Conservation (phyloP, 331 rosid species). For the Cydonia oblonga region DNA sequence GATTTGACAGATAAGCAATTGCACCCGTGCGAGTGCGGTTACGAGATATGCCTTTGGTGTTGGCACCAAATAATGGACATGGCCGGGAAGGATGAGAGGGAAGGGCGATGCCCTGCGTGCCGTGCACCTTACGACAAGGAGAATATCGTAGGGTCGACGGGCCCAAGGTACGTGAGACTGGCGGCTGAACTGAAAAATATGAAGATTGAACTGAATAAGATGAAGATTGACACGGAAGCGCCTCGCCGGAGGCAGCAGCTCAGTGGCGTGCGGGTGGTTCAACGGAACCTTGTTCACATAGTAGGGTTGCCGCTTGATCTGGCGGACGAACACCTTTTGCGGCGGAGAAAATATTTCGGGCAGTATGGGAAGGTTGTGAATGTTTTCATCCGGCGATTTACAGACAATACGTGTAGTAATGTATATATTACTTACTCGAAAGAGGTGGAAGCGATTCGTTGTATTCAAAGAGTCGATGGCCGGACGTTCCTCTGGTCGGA, state of each 20-base stretch:
- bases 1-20: slow-evolving; percentile 97
- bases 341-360: slow-evolving; percentile 76
- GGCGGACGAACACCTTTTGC: slow-evolving; percentile 96
- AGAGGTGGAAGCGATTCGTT: slow-evolving; percentile 93
- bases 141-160: slow-evolving; percentile 84
- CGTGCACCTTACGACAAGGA: slow-evolving; percentile 89
- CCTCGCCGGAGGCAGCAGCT: slow-evolving; percentile 43
- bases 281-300: slow-evolving; percentile 94
- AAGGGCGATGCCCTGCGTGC: slow-evolving; percentile 97
- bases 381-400: slow-evolving; percentile 91
- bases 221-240: too few species aligned
- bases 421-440: slow-evolving; percentile 93
- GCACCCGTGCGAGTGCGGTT: slow-evolving; percentile 96
- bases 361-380: slow-evolving; percentile 96
- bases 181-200: slow-evolving; percentile 11
- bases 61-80: slow-evolving; percentile 97
- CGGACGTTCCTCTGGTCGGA: slow-evolving; percentile 56
- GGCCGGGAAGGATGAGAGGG: slow-evolving; percentile 95
- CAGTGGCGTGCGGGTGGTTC: slow-evolving; percentile 89
- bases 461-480: slow-evolving; percentile 98
- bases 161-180: slow-evolving; percentile 70
- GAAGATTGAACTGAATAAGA: too few species aligned
- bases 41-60: slow-evolving; percentile 90
- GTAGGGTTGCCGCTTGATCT: slow-evolving; percentile 86
- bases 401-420: slow-evolving; percentile 91